These are phyloP conservation scores for Ophiostoma australiae DNA, from an alignment of 2,329 filamentous ascomycete species.

Conservation along the genomic window DNA sequence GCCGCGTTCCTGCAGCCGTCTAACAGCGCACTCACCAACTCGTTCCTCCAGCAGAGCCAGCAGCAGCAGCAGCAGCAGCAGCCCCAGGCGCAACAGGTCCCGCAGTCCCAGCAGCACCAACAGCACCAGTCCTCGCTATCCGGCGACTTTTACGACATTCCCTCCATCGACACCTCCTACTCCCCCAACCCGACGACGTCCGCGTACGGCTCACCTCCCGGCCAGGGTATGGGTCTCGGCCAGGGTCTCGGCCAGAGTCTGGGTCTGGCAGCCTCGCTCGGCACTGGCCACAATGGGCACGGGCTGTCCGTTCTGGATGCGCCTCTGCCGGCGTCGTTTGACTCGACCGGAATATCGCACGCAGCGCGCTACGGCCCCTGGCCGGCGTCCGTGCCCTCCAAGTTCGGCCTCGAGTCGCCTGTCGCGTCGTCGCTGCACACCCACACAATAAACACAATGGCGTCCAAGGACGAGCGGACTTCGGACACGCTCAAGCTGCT, in stretches of 20 bases:
- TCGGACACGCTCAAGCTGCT: slow-evolving; percentile 61
- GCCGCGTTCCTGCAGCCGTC: slow-evolving; percentile 61
- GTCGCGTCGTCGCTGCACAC: slow-evolving; percentile 61
- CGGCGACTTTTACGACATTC: slow-evolving; percentile 50
- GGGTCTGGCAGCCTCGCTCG: slow-evolving; percentile 52
- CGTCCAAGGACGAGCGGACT: slow-evolving; percentile 48
- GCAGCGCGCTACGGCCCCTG: slow-evolving; percentile 85
- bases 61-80: slow-evolving; percentile 36
- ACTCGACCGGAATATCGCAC: slow-evolving; percentile 91
- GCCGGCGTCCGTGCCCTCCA: slow-evolving; percentile 85
- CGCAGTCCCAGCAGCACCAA: slow-evolving; percentile 25
- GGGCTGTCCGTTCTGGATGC: slow-evolving; percentile 88
- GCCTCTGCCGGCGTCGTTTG: slow-evolving; percentile 87
- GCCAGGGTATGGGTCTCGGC: slow-evolving; percentile 34
- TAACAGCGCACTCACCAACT: slow-evolving; percentile 65
- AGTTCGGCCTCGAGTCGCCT: slow-evolving; percentile 84
- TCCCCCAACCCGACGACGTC: slow-evolving; percentile 50
- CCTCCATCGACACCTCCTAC: slow-evolving; percentile 55
- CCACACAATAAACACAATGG: background rate
- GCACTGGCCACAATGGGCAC: slow-evolving; percentile 62
- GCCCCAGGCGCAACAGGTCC: slow-evolving; percentile 29
- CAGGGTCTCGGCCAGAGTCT: slow-evolving; percentile 10
- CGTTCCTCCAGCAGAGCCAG: slow-evolving; percentile 55
- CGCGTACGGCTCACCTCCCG: slow-evolving; percentile 76
- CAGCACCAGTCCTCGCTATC: slow-evolving; percentile 41